Evolutionary conservation across 1,139 yeast genomes (phyloP), one percentile per base, ranked within the genome.

Genomic region (Sugiyamaella paludigena): DNA sequence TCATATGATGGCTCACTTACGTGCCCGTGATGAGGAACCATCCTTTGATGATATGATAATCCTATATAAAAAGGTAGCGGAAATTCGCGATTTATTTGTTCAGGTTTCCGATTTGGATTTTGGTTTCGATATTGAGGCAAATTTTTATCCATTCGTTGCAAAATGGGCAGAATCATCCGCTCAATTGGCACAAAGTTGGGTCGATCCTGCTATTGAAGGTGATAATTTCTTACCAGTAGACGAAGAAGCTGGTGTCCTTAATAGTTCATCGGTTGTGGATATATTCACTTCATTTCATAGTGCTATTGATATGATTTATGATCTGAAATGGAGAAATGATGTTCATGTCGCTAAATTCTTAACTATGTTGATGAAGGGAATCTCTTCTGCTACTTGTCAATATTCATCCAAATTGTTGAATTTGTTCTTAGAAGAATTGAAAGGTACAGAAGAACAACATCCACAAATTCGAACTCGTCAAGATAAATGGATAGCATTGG

Each of bases 211-310:
- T 0, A 60, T 85, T 9, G 72, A 73, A 16, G 72, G 70, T 19
- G 95, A 86, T 61, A 60, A 60, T 0, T 84, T 83, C 65, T 68
- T 73, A 51, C 82, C 85, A 0, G 65, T 81, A 13, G 79, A 79
- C 56, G 58, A 74, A 3, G 74, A 69, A 0, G 66, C 72, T 53
- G 68, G 61, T 0, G 59, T 62, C 15, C 58, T 67, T 34, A 72
- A 70, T 57, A 75, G 81, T 47, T 71, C 80, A 1, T 84, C 92
- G 0, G 86, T 85, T 1, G 65, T 78, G 28, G 95, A 87, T 61
- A 75, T 84, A 19, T 83, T 85, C 63, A 73, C 80, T 7, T 73
- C 86, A 60, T 75, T 86, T 42, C 77, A 77, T 53, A 82, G 83
- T 51, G 78, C 80, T 15, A 62, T 85, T 24, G 67, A 69, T 7